These are phyloP conservation scores for Rhizophagus prolifer DNA, from an alignment of 192 early-diverging fungal species.

Conservation along the genomic window DNA sequence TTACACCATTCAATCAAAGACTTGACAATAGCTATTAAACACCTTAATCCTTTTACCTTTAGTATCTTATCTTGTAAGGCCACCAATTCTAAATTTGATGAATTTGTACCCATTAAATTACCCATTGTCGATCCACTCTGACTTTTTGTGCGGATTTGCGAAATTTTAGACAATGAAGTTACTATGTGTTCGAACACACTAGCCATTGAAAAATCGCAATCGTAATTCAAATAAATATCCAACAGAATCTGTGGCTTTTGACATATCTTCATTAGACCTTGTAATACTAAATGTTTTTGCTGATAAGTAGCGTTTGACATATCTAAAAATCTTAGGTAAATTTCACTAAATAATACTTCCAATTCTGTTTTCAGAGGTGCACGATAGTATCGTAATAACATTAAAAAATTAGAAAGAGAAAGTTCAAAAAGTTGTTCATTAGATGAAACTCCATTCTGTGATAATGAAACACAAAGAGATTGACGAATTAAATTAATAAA, in stretches of 20 bases:
- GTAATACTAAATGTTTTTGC: slow-evolving; percentile 77
- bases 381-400: slow-evolving; percentile 42
- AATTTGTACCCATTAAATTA: slow-evolving; percentile 44
- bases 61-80: slow-evolving; percentile 44
- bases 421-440: slow-evolving; percentile 50
- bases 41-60: slow-evolving; percentile 54
- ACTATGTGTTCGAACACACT: slow-evolving; percentile 89
- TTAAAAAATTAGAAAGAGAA: slow-evolving; percentile 45
- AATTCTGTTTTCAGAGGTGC: slow-evolving; percentile 76
- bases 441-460: slow-evolving; percentile 48
- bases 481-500: slow-evolving; percentile 44
- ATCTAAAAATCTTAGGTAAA: slow-evolving; percentile 83
- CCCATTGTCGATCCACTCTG: slow-evolving; percentile 37
- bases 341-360: slow-evolving; percentile 86
- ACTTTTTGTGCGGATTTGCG: slow-evolving; percentile 43
- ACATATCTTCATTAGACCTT: slow-evolving; percentile 68
- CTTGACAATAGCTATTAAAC: slow-evolving; percentile 59
- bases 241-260: slow-evolving; percentile 75
- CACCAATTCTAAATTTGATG: slow-evolving; percentile 33
- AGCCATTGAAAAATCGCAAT: slow-evolving; percentile 79
- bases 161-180: slow-evolving; percentile 56
- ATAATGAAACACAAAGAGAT: slow-evolving; percentile 46
- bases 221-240: slow-evolving; percentile 93
- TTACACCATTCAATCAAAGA: slow-evolving; percentile 71
- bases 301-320: slow-evolving; percentile 61